A percentile compares a stretch with the other conserved stretches of the same genome.
These are phyloP conservation scores for Phlebiopsis gigantea DNA, from an alignment of 768 basidiomycete genomes.

Conservation along the genomic window DNA sequence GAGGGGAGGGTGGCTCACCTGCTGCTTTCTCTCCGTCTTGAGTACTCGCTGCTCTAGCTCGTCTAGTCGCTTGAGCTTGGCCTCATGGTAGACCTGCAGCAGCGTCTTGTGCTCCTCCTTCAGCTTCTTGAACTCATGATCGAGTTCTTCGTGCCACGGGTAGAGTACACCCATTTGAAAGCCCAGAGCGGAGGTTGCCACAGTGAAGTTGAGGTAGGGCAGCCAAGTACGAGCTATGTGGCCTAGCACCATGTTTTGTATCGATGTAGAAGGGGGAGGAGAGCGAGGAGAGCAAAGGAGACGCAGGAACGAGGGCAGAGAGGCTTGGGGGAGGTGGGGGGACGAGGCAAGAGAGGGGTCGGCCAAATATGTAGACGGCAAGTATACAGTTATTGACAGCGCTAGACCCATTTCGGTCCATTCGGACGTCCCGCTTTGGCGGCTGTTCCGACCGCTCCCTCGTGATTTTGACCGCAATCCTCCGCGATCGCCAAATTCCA, in stretches of 20 bases:
- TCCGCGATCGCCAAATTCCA: neutral
- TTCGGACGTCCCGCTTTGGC: neutral
- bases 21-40: neutral
- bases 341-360: neutral
- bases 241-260: conserved; percentile 11
- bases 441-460: neutral
- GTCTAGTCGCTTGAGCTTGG: conserved; percentile 14
- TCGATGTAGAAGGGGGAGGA: neutral
- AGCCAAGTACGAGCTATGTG: conserved; percentile 14
- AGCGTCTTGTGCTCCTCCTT: conserved; percentile 15
- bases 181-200: conserved; percentile 18
- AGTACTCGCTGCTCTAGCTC: conserved; percentile 9
- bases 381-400: neutral
- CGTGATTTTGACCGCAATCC: neutral
- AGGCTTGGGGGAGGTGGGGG: neutral
- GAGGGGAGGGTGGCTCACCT: too few relatives aligned
- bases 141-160: conserved; percentile 24
- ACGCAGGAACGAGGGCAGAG: neutral
- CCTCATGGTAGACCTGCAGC: conserved; percentile 18
- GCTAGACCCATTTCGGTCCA: neutral
- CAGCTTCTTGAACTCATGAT: conserved; percentile 17
- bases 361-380: neutral
- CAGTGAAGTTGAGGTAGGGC: conserved; percentile 21
- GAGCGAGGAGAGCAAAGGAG: neutral
- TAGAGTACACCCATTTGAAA: conserved; percentile 24